These are phyloP conservation scores for Hanseniaspora sp. DNA, from an alignment of 1,139 yeast genomes.

Conservation along the genomic window DNA sequence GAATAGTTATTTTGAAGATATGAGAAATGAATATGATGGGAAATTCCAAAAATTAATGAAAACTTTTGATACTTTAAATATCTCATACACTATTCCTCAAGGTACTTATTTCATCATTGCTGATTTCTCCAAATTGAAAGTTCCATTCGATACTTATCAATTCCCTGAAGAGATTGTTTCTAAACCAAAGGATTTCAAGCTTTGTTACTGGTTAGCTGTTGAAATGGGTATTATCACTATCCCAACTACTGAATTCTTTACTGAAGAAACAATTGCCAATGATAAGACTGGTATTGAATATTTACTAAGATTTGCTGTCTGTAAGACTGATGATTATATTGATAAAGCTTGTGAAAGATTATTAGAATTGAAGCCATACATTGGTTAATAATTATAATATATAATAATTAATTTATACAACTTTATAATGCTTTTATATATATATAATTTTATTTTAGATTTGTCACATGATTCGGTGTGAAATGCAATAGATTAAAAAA, in stretches of 20 bases:
- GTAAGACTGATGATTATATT: conserved; percentile 75
- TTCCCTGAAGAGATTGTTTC: conserved; percentile 58
- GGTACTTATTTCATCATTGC: conserved; percentile 91
- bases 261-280: conserved; percentile 34
- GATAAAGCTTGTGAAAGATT: conserved; percentile 73
- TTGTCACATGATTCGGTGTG: too few species aligned
- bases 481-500: too few species aligned
- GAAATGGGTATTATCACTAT: conserved; percentile 91
- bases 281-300: conserved; percentile 69
- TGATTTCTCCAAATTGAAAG: conserved; percentile 67
- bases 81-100: conserved; percentile 81
- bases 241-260: conserved; percentile 89
- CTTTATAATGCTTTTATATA: neutral
- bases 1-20: conserved; percentile 55
- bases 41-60: conserved; percentile 63
- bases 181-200: conserved; percentile 73
- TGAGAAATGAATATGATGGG: conserved; percentile 52
- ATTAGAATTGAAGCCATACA: conserved; percentile 54
- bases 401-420: too few species aligned
- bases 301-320: conserved; percentile 84
- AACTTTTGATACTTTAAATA: conserved; percentile 72
- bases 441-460: too few species aligned
- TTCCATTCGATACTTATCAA: conserved; percentile 53
- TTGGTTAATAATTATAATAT: conserved; percentile 20
- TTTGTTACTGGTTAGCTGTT: conserved; percentile 84